Evolutionary conservation across 2,329 filamentous ascomycete species (phyloP).

Genomic region (Zymoseptoria tritici): DNA sequence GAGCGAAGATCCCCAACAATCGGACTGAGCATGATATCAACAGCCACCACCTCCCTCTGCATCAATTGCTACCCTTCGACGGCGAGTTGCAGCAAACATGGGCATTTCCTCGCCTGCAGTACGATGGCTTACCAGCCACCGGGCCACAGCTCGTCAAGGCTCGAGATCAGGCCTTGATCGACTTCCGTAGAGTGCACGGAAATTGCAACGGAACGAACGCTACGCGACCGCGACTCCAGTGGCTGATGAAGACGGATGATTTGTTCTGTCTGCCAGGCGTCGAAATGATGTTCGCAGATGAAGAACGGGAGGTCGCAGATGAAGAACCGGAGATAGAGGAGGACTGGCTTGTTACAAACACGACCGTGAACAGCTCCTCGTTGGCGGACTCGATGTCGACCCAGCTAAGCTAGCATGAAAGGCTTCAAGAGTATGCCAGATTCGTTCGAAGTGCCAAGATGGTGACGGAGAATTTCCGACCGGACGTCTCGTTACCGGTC

Average conservation of each 20-base stretch:
- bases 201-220: conserved; percentile 47
- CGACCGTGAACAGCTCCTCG: background rate
- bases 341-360: background rate
- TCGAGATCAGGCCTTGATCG: conserved; percentile 47
- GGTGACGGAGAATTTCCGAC: background rate
- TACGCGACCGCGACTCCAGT: conserved; percentile 26
- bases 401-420: background rate
- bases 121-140: conserved; percentile 50
- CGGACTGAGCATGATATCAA: conserved; percentile 43
- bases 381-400: background rate
- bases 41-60: conserved; percentile 32
- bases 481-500: background rate
- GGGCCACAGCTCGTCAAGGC: conserved; percentile 35
- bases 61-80: conserved; percentile 41
- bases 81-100: conserved; percentile 42
- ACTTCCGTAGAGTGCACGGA: conserved; percentile 61
- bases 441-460: background rate
- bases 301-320: conserved; percentile 6
- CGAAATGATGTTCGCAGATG: conserved; percentile 20
- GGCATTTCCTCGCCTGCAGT: conserved; percentile 54
- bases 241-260: conserved; percentile 43
- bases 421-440: background rate
- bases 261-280: conserved; percentile 54
- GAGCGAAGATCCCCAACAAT: conserved; percentile 13
- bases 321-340: background rate